These are phyloP conservation scores for Zoysia pacifica DNA, from an alignment of 176 grass and related monocot species.

Conservation along the genomic window DNA sequence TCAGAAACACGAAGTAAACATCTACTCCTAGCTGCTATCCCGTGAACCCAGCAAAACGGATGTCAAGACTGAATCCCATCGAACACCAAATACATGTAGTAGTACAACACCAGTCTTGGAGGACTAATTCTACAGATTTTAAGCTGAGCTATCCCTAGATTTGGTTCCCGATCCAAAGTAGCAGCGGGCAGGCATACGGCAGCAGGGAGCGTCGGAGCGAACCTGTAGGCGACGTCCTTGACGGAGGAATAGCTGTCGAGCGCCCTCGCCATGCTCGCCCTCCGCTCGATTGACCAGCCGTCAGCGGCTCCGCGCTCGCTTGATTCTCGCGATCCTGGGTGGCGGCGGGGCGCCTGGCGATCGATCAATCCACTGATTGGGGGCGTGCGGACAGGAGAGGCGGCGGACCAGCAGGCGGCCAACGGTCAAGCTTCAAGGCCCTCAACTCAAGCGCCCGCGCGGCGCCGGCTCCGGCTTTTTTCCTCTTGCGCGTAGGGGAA, in stretches of 20 bases:
- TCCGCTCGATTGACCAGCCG: background rate
- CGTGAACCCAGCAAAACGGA: background rate
- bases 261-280: slow-evolving; percentile 27
- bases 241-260: slow-evolving; percentile 46
- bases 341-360: background rate
- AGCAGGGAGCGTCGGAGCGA: slow-evolving; percentile 1
- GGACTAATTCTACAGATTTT: background rate
- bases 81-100: background rate
- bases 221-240: slow-evolving; percentile 75
- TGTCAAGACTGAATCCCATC: background rate
- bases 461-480: background rate
- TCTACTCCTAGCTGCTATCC: background rate
- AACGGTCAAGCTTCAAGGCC: slow-evolving; percentile 11
- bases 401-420: background rate
- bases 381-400: background rate
- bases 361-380: background rate
- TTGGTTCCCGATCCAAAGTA: background rate
- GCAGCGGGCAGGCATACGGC: background rate
- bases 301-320: background rate
- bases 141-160: background rate
- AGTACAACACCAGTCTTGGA: background rate
- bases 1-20: background rate
- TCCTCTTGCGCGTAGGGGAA: background rate
- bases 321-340: background rate
- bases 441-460: background rate